Percentiles rank a stretch among this genome's conserved stretches.
Conservation (phyloP, 306 rosid species). For the Prosopis cineraria region DNA sequence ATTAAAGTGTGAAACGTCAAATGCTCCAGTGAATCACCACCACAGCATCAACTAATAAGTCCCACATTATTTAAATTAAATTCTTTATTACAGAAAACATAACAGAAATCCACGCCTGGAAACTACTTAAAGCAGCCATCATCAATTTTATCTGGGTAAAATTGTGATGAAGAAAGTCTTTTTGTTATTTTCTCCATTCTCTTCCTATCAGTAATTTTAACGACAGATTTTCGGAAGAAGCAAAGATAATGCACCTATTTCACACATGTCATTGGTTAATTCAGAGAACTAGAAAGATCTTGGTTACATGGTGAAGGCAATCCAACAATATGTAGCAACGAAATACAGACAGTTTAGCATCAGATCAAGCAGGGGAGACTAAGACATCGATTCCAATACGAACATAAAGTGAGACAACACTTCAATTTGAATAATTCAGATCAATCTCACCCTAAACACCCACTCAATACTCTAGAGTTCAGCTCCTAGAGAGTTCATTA, state of each 20-base stretch:
- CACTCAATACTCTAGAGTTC: neutral
- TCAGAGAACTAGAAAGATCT: neutral
- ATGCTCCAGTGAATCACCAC: neutral
- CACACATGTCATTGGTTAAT: neutral
- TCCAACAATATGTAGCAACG: neutral
- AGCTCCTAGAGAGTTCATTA: neutral
- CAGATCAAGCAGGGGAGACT: constrained; percentile 13
- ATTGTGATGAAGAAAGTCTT: neutral
- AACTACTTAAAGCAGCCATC: neutral
- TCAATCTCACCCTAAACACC: neutral
- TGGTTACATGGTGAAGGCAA: neutral
- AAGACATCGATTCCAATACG: constrained; percentile 3
- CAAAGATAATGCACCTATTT: neutral
- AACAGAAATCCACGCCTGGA: neutral
- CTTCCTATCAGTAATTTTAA: constrained; percentile 5
- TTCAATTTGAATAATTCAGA: neutral
- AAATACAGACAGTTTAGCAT: neutral
- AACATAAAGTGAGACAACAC: neutral
- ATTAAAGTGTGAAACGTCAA: neutral
- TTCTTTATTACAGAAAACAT: neutral
- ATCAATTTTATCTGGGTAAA: neutral
- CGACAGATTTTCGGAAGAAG: neutral
- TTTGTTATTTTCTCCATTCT: neutral
- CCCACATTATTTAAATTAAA: neutral
- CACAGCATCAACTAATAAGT: neutral